Conservation (phyloP, 306 rosid species). For the Cotoneaster glaucophyllus region DNA sequence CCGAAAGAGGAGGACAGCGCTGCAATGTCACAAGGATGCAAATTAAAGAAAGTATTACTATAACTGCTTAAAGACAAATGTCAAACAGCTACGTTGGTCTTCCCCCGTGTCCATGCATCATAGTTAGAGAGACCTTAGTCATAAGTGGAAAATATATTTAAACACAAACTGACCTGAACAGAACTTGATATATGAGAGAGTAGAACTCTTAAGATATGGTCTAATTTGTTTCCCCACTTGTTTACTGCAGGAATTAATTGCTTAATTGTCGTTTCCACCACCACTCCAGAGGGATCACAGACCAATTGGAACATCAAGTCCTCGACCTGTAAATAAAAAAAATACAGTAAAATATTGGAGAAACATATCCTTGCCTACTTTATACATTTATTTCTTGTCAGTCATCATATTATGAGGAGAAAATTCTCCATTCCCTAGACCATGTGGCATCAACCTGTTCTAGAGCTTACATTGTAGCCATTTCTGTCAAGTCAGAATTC, state of each 20-base stretch:
- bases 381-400: slow-evolving; percentile 23
- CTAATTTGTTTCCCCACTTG: slow-evolving; percentile 87
- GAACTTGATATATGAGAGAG: slow-evolving; percentile 68
- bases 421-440: slow-evolving; percentile 80
- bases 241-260: slow-evolving; percentile 82
- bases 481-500: slow-evolving; percentile 98
- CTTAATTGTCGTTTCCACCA: slow-evolving; percentile 78
- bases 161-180: slow-evolving; percentile 52
- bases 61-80: too few species aligned
- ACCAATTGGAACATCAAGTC: slow-evolving; percentile 91
- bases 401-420: slow-evolving; percentile 37
- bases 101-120: too few species aligned
- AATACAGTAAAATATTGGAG: slow-evolving; percentile 30
- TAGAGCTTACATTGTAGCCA: slow-evolving; percentile 98
- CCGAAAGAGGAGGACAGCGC: slow-evolving; percentile 94
- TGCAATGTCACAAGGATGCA: slow-evolving; percentile 32
- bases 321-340: slow-evolving; percentile 71
- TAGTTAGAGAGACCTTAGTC: background rate
- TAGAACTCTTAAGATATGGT: slow-evolving; percentile 59
- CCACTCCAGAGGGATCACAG: slow-evolving; percentile 94
- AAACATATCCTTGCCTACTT: slow-evolving; percentile 14
- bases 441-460: slow-evolving; percentile 76
- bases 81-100: too few species aligned
- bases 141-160: slow-evolving; percentile 7
- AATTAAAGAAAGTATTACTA: slow-evolving; percentile 2